A percentile compares a stretch with the other conserved stretches of the same genome.
Evolutionary conservation across 1,139 yeast species (phyloP).

Genomic region (Blastobotrys capitulatus): DNA sequence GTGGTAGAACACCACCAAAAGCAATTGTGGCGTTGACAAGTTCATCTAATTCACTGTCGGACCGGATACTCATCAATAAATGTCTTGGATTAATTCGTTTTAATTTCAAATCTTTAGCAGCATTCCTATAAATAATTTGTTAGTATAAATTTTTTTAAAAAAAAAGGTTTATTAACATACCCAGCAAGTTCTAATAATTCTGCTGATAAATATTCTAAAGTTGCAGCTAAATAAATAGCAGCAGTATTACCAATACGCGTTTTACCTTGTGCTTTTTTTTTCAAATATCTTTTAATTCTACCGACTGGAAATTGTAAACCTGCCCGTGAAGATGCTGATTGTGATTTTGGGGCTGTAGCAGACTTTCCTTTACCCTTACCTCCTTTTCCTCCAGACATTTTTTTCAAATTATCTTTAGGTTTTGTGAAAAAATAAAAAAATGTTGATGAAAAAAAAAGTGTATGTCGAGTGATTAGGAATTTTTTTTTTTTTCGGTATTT

Average conservation of each 20-base stretch:
- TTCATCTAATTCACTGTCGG: conserved; percentile 97
- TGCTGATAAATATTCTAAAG: conserved; percentile 93
- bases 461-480: background rate
- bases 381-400: conserved; percentile 91
- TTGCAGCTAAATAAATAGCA: conserved; percentile 95
- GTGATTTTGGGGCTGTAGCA: conserved; percentile 51
- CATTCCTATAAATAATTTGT: conserved; percentile 45
- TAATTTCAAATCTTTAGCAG: conserved; percentile 96
- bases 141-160: background rate
- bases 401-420: background rate
- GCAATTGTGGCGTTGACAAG: conserved; percentile 97
- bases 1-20: conserved; percentile 99
- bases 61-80: conserved; percentile 96
- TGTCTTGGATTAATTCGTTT: conserved; percentile 99
- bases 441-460: conserved; percentile 1
- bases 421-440: background rate
- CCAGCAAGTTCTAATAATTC: conserved; percentile 99
- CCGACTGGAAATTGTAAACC: conserved; percentile 99
- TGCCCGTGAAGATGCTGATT: conserved; percentile 93
- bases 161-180: background rate
- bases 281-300: conserved; percentile 92
- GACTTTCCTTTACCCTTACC: conserved; percentile 72
- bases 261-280: conserved; percentile 85
- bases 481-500: background rate
- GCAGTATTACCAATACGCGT: conserved; percentile 97